These are phyloP conservation scores for Porcisia deanei DNA, from an alignment of 208 protist species.

Conservation along the genomic window DNA sequence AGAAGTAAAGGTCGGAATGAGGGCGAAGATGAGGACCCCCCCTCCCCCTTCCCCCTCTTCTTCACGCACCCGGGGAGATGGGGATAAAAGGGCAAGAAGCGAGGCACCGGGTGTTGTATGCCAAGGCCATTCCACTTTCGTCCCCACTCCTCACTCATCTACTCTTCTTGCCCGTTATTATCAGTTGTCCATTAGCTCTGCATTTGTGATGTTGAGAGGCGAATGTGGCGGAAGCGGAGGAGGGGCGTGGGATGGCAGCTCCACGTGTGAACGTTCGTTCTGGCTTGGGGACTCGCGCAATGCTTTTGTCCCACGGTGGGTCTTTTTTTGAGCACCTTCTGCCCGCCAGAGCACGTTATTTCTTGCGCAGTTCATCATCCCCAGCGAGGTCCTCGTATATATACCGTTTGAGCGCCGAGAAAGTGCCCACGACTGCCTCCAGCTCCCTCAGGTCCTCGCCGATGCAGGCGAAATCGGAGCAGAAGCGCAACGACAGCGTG, in stretches of 20 bases:
- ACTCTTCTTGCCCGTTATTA: background rate
- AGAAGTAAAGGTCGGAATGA: background rate
- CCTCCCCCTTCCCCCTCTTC: background rate
- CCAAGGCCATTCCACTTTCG: background rate
- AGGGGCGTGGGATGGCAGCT: no score
- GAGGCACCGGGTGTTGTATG: background rate
- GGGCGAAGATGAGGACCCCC: background rate
- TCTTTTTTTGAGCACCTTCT: no score
- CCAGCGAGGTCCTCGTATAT: slow-evolving; percentile 51
- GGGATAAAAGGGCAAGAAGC: background rate
- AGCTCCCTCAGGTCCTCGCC: slow-evolving; percentile 25
- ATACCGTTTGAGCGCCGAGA: slow-evolving; percentile 44
- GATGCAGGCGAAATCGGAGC: slow-evolving; percentile 49
- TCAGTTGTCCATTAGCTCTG: background rate
- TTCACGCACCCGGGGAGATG: background rate
- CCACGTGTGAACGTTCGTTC: no score
- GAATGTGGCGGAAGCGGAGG: no score
- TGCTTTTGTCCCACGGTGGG: no score
- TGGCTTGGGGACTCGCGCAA: no score
- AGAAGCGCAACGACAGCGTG: slow-evolving; percentile 55
- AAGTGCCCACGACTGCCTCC: slow-evolving; percentile 28
- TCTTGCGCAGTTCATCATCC: slow-evolving; percentile 41
- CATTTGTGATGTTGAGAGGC: slow-evolving; percentile 5
- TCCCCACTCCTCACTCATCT: no score
- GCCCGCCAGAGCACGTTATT: background rate